phyloP scores from a whole-genome alignment of 2,329 filamentous ascomycete genomes.

The Raffaelea deltoideospora region DNA sequence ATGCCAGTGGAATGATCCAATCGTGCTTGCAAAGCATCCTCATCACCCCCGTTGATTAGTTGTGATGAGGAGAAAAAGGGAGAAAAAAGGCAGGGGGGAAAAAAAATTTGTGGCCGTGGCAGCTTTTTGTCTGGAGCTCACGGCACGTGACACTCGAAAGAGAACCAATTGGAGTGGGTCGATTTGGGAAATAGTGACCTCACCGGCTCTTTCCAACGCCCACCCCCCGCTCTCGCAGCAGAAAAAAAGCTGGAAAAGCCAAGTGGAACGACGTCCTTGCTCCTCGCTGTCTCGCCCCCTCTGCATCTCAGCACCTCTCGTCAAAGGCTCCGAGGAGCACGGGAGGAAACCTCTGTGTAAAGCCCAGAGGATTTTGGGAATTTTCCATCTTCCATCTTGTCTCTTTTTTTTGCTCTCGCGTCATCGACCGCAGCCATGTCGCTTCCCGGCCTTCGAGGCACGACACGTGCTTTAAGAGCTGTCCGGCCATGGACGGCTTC shows the following conservation, averaged over 20 bases:
- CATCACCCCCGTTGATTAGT: conserved; percentile 72
- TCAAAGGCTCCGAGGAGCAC: too few relatives aligned
- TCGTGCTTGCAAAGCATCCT: conserved; percentile 46
- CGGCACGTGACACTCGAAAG: too few relatives aligned
- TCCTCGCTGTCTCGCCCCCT: not conserved
- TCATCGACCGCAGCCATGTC: conserved; percentile 25
- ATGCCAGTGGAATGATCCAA: conserved; percentile 28
- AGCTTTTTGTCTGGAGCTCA: too few relatives aligned
- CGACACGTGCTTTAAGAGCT: conserved; percentile 28
- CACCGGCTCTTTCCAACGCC: too few relatives aligned
- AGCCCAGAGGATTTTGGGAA: too few relatives aligned
- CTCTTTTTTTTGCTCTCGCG: not conserved
- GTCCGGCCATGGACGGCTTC: conserved; percentile 19
- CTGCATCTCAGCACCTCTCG: not conserved
- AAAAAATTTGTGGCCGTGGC: too few relatives aligned
- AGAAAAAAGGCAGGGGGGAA: conserved; percentile 7
- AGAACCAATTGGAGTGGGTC: too few relatives aligned
- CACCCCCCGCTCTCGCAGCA: too few relatives aligned
- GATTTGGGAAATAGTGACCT: too few relatives aligned
- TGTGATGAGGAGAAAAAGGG: conserved; percentile 35
- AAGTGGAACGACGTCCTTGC: too few relatives aligned
- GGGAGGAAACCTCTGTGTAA: conserved; percentile 1
- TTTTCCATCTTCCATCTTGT: not conserved
- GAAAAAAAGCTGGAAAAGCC: too few relatives aligned
- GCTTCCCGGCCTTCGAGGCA: conserved; percentile 29